Evolutionary conservation across 164 flowering plant species (phyloP), one percentile per base, ranked within the genome.

Genomic region (Macadamia integrifolia): DNA sequence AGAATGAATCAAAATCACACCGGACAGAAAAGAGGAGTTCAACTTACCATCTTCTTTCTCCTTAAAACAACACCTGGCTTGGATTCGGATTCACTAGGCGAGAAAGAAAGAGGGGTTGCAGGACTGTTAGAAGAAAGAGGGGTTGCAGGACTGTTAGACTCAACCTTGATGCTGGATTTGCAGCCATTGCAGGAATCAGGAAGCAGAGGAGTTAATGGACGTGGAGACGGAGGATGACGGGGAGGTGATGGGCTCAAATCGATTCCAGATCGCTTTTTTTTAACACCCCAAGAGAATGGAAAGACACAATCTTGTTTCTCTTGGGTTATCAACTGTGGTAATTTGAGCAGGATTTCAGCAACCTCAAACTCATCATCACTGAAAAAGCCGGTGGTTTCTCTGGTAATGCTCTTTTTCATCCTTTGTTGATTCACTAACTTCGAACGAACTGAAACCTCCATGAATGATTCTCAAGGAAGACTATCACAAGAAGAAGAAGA

Each of bases 51-150:
- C 73, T 80, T 76, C 44, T 23, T 23, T 23, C 23, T 23, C 23
- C 23, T 23, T 23, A 23, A 23, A 23, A 23, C 23, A 23, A 23
- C 23, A 23, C 23, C 23, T 23, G 23, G 23, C 23, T 62, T 67
- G 30, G 65, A 69, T n/a, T 84, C 85, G 28, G 85, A 76, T 63
- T 87, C 87, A 56, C 79, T 79, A 6, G 80, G 82, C 15, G 78
- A 69, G 73, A 80, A 83, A 3, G 79, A 79, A 11, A 85, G 80
- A 28, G 87, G 88, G 15, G 85, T 77, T 0, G 75, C 75, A n/a
- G 90, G 87, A 42, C 87, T 82, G 0, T 77, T 15, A 43, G 68
- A 76, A 3, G 79, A 79, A 11, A 85, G 80, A 28, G 87, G 88
- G 15, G 85, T 77, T 0, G 75, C 75, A n/a, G 90, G 87, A 42